These are phyloP conservation scores for Solanum infundibuliforme DNA, from an alignment of 257 asterid species.

Conservation along the genomic window DNA sequence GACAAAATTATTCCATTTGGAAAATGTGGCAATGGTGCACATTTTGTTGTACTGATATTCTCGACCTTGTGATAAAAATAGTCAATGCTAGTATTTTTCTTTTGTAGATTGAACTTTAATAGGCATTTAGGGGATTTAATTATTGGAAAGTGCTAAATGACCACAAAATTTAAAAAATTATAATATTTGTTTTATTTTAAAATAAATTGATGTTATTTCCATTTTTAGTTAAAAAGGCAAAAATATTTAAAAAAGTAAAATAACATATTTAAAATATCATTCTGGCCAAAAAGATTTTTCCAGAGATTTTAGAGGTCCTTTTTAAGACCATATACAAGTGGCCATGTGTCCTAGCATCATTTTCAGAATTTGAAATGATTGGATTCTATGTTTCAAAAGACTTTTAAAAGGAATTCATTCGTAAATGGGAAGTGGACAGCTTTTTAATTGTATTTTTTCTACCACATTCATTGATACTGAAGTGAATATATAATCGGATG, in stretches of 20 bases:
- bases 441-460: not conserved
- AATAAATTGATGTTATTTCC: too few relatives aligned
- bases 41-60: not conserved
- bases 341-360: not conserved
- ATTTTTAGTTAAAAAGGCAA: too few relatives aligned
- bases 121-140: not conserved
- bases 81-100: not conserved
- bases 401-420: not conserved
- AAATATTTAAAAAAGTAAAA: too few relatives aligned
- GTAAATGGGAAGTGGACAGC: not conserved
- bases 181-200: too few relatives aligned
- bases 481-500: not conserved
- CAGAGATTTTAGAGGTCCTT: not conserved
- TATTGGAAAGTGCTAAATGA: too few relatives aligned
- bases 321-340: not conserved
- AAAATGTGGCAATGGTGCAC: not conserved
- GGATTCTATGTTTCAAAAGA: not conserved
- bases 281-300: too few relatives aligned
- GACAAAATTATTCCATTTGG: not conserved
- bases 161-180: too few relatives aligned
- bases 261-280: too few relatives aligned
- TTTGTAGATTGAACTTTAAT: not conserved
- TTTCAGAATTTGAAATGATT: not conserved
- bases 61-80: not conserved
- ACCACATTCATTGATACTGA: not conserved